phyloP scores from a whole-genome alignment of 495 filamentous ascomycete species.

The Aspergillus bertholletiae region DNA sequence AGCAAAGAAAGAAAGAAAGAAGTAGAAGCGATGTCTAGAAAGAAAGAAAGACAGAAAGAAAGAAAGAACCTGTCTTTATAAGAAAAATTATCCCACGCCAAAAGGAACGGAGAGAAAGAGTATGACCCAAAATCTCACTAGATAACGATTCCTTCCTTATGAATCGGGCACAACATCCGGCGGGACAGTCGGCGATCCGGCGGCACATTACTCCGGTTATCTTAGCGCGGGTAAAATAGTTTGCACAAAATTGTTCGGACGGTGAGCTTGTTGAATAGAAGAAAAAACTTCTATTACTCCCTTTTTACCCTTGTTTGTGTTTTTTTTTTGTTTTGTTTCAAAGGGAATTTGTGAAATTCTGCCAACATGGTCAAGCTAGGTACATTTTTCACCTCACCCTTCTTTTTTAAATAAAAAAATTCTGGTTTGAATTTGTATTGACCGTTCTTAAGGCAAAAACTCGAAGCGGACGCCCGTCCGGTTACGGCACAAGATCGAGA shows the following conservation, averaged over 20 bases:
- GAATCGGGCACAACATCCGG: not conserved
- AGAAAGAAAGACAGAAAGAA: not conserved
- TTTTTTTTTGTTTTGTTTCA: slow-evolving; percentile 13
- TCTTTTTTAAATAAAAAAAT: slow-evolving; percentile 6
- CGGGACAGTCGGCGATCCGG: slow-evolving; percentile 37
- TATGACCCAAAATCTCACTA: no score
- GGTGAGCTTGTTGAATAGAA: slow-evolving; percentile 3
- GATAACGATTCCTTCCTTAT: slow-evolving; percentile 9
- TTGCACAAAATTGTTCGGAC: slow-evolving; percentile 24
- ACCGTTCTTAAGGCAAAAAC: slow-evolving; percentile 64
- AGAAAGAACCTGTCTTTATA: slow-evolving; percentile 5
- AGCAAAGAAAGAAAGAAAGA: not conserved
- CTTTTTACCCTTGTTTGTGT: slow-evolving; percentile 12
- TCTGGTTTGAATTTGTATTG: slow-evolving; percentile 10
- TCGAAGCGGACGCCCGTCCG: slow-evolving; percentile 90
- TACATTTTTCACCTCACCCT: slow-evolving; percentile 21
- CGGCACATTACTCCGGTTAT: slow-evolving; percentile 39
- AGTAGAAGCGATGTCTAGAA: slow-evolving; percentile 5
- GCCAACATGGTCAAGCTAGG: slow-evolving; percentile 51
- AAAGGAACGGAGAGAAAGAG: no score
- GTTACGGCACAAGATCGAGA: slow-evolving; percentile 92
- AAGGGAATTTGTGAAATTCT: slow-evolving; percentile 5
- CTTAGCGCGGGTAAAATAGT: slow-evolving; percentile 40
- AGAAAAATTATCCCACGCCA: no score
- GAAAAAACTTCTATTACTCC: not conserved